phyloP scores from a whole-genome alignment of 2,329 filamentous ascomycete species.

The Rhynchosporium agropyri region DNA sequence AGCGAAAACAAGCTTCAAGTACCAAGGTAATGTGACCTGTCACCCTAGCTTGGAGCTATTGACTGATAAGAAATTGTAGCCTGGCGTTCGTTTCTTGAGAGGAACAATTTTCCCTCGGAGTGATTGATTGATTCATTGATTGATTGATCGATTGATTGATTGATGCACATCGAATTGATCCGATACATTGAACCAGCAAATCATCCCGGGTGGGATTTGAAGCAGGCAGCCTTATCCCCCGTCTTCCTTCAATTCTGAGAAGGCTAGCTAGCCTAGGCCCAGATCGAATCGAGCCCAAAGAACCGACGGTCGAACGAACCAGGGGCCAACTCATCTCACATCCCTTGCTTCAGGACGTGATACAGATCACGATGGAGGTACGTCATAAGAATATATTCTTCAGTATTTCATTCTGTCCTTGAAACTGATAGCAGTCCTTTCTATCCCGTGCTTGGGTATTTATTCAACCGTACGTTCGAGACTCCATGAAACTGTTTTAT shows the following conservation, averaged over 20 bases:
- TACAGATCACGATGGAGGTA: slow-evolving; percentile 27
- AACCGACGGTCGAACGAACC: background rate
- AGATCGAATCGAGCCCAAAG: background rate
- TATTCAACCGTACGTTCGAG: background rate
- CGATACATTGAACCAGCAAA: background rate
- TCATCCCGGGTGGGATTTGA: background rate
- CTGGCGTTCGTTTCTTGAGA: background rate
- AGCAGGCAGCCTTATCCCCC: slow-evolving; percentile 1
- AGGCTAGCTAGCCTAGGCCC: background rate
- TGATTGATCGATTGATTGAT: background rate
- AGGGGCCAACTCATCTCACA: slow-evolving; percentile 3
- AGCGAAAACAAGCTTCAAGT: slow-evolving; percentile 4
- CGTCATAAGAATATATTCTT: slow-evolving; percentile 9
- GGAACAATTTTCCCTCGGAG: background rate
- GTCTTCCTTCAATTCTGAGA: background rate
- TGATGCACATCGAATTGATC: background rate
- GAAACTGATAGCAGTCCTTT: background rate
- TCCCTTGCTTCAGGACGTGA: slow-evolving; percentile 13
- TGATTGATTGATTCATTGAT: too few species aligned
- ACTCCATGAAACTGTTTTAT: background rate
- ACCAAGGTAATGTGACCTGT: slow-evolving; percentile 22
- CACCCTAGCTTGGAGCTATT: slow-evolving; percentile 11
- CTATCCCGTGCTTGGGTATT: too few species aligned
- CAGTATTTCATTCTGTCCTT: background rate
- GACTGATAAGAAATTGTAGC: slow-evolving; percentile 6